Conservation (phyloP, 2,329 filamentous ascomycete genomes). For the Zalaria sp. region DNA sequence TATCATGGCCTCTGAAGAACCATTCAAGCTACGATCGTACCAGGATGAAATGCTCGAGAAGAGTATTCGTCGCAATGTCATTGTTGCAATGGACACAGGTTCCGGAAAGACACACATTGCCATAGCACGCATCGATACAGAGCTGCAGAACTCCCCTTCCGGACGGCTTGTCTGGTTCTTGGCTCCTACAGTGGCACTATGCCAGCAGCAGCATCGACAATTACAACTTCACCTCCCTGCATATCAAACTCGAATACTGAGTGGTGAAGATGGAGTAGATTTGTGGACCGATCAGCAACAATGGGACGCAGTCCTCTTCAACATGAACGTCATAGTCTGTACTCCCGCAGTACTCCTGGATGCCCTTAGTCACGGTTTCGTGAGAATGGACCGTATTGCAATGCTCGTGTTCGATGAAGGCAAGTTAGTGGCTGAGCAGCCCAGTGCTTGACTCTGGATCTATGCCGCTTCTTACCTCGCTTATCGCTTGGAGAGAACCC, state of each 20-base stretch:
- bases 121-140: constrained; percentile 27
- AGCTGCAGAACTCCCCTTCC: constrained; percentile 23
- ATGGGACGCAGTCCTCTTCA: constrained; percentile 54
- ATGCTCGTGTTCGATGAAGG: constrained; percentile 78
- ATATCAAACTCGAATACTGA: constrained; percentile 47
- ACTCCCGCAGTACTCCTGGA: constrained; percentile 64
- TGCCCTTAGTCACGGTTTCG: constrained; percentile 60
- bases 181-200: constrained; percentile 30
- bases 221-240: constrained; percentile 25
- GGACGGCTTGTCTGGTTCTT: constrained; percentile 32
- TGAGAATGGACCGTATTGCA: constrained; percentile 47
- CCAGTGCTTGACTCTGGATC: neutral
- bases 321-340: constrained; percentile 59
- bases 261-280: constrained; percentile 54
- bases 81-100: constrained; percentile 36
- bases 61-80: constrained; percentile 29
- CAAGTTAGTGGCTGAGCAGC: constrained; percentile 15
- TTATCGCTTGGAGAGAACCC: too few relatives aligned
- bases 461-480: too few relatives aligned
- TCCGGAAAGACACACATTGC: constrained; percentile 35
- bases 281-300: constrained; percentile 53
- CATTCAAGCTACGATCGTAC: constrained; percentile 24
- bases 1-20: neutral
- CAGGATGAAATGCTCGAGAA: constrained; percentile 35
- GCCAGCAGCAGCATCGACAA: constrained; percentile 27